These are phyloP conservation scores for Trypanosoma avium DNA, from an alignment of 208 protist species.

Conservation along the genomic window DNA sequence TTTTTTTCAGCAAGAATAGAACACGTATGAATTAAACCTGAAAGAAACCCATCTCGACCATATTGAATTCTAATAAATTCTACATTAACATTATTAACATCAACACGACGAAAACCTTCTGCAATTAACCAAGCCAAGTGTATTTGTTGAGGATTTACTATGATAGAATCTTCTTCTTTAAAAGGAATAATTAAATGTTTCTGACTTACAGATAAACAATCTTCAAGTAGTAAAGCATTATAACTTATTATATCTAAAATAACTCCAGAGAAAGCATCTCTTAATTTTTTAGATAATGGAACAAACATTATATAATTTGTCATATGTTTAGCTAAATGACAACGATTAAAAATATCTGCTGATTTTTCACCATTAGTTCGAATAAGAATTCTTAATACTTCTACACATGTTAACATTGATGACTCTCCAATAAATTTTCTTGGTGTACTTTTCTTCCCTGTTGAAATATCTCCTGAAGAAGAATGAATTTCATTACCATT, in stretches of 20 bases:
- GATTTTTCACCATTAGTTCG: slow-evolving; percentile 23
- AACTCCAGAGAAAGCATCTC: slow-evolving; percentile 30
- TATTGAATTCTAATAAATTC: slow-evolving; percentile 4
- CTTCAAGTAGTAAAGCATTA: slow-evolving; percentile 31
- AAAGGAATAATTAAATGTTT: slow-evolving; percentile 5
- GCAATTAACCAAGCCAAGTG: slow-evolving; percentile 38
- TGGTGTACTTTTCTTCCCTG: not conserved
- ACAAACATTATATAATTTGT: slow-evolving; percentile 34
- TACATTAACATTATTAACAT: slow-evolving; percentile 11
- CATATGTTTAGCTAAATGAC: slow-evolving; percentile 32
- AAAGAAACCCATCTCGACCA: slow-evolving; percentile 25
- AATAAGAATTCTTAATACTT: slow-evolving; percentile 43
- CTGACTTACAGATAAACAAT: slow-evolving; percentile 23
- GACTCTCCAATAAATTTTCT: slow-evolving; percentile 35
- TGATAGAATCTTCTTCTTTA: not conserved
- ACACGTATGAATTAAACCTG: slow-evolving; percentile 27
- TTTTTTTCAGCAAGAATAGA: slow-evolving; percentile 14
- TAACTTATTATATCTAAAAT: slow-evolving; percentile 32
- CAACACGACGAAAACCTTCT: slow-evolving; percentile 23
- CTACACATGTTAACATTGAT: slow-evolving; percentile 45
- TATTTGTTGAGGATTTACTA: slow-evolving; percentile 27
- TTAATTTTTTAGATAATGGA: slow-evolving; percentile 36
- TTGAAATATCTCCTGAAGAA: not conserved
- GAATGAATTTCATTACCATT: not conserved
- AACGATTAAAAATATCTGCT: slow-evolving; percentile 25